Conservation (phyloP, 495 filamentous ascomycete genomes). For the Acidiella bohemica region DNA sequence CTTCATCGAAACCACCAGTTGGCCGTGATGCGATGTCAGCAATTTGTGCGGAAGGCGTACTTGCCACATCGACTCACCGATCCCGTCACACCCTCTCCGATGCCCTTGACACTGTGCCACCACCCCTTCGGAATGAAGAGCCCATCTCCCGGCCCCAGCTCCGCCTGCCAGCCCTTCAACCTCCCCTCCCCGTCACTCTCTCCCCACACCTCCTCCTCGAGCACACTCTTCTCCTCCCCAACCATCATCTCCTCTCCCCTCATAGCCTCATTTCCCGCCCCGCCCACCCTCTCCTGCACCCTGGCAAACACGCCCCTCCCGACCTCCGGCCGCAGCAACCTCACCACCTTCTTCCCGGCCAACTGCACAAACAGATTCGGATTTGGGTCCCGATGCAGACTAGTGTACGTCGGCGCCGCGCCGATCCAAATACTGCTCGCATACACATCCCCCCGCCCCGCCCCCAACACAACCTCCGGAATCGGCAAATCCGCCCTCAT, state of each 20-base stretch:
- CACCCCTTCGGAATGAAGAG: constrained; percentile 84
- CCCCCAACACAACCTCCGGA: constrained; percentile 47
- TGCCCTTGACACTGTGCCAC: constrained; percentile 88
- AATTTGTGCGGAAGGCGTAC: constrained; percentile 25
- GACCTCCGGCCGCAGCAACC: constrained; percentile 49
- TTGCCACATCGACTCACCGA: constrained; percentile 40
- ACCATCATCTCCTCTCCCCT: constrained; percentile 90
- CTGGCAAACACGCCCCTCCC: constrained; percentile 48
- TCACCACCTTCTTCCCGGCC: constrained; percentile 54
- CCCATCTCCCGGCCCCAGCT: constrained; percentile 52
- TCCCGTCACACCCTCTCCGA: constrained; percentile 48
- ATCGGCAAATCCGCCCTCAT: constrained; percentile 54
- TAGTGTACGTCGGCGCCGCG: constrained; percentile 69
- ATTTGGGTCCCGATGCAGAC: constrained; percentile 85
- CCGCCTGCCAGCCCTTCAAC: constrained; percentile 26
- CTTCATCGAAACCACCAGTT: constrained; percentile 86
- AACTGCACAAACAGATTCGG: constrained; percentile 87
- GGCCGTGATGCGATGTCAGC: constrained; percentile 41
- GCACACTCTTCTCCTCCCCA: constrained; percentile 48
- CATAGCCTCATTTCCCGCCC: constrained; percentile 40
- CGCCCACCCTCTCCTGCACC: constrained; percentile 39
- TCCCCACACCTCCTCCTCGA: constrained; percentile 63
- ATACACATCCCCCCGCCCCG: constrained; percentile 65
- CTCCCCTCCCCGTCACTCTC: constrained; percentile 32
- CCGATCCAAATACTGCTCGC: constrained; percentile 81